Base-by-base conservation (phyloP, 345 rosid species). In the Dipteronia sinensis region DNA sequence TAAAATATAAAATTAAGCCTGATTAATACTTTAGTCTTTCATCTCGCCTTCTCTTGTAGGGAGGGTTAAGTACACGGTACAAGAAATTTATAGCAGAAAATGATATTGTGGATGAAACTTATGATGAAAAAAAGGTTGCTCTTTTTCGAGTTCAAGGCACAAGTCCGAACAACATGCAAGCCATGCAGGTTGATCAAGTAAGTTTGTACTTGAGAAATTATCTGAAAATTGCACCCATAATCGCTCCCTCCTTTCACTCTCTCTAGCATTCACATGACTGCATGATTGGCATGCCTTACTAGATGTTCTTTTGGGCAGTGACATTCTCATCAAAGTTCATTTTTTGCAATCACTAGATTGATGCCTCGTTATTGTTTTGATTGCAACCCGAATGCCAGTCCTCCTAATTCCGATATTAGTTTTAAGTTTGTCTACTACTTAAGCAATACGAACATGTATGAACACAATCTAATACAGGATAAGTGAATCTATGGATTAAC, bases 71-170 rank as follows among this genome's bases (percentile, higher is more conserved):
- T 75, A 74, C 81, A 74, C 82, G 86, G 53, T 92, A 88, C 81
- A 88, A 80, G 82, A 83, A 70, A 77, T 86, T 49, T 68, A 72
- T 87, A 74, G 86, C 79, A 46, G 94, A 90, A 72, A 77, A 82
- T 20, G 88, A 61, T 34, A 66, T 87, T 62, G 46, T 29, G 27
- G 89, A 81, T 79, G 88, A 89, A 78, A 86, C 90, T 69, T 87
- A 83, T 73, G 76, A 82, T 79, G 92, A 79, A 70, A 79, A 73
- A 68, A 85, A 80, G 79, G 71, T 80, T 1, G 89, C 94, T 44
- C 90, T 94, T 66, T 92, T 91, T 79, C 93, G 90, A 69, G 86
- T 94, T 79, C 93, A 91, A 79, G 96, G 97, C 76, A 88, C 85
- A 67, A 81, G 84, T 78, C 84, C 88, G 42, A 79, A 76, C 71